Percentiles rank a stretch among this genome's conserved stretches.
Evolutionary conservation across 805 yeast genomes (phyloP).

Genomic region (Zygosaccharomyces rouxii): DNA sequence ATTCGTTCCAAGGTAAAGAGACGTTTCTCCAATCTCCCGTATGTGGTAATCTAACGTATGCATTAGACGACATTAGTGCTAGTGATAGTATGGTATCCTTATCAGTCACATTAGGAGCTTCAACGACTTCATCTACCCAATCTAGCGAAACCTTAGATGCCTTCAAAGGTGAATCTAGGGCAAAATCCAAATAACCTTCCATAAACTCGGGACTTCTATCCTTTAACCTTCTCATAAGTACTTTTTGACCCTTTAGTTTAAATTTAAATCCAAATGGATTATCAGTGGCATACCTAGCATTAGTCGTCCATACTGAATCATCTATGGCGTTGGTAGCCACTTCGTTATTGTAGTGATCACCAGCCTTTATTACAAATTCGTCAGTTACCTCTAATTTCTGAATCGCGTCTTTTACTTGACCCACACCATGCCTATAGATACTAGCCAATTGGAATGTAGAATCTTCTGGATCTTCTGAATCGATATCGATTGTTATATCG

Average conservation of each 20-base stretch:
- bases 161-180: constrained; percentile 37
- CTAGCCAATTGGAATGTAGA: constrained; percentile 19
- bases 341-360: constrained; percentile 12
- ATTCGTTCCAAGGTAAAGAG: constrained; percentile 52
- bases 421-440: constrained; percentile 27
- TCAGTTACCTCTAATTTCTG: constrained; percentile 23
- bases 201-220: constrained; percentile 56
- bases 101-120: constrained; percentile 73
- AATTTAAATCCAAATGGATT: constrained; percentile 28
- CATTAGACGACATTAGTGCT: constrained; percentile 86
- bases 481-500: not conserved
- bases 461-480: not conserved
- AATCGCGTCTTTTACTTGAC: constrained; percentile 10
- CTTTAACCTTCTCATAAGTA: constrained; percentile 37
- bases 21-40: constrained; percentile 87
- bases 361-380: constrained; percentile 16
- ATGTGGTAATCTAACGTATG: constrained; percentile 74
- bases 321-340: constrained; percentile 2
- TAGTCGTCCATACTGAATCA: constrained; percentile 23
- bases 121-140: constrained; percentile 55
- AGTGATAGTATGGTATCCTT: constrained; percentile 65
- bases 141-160: constrained; percentile 44
- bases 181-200: constrained; percentile 60
- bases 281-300: constrained; percentile 16
- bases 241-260: constrained; percentile 10